These are phyloP conservation scores for Lachnellula cervina DNA, from an alignment of 2,329 filamentous ascomycete species.

Conservation along the genomic window DNA sequence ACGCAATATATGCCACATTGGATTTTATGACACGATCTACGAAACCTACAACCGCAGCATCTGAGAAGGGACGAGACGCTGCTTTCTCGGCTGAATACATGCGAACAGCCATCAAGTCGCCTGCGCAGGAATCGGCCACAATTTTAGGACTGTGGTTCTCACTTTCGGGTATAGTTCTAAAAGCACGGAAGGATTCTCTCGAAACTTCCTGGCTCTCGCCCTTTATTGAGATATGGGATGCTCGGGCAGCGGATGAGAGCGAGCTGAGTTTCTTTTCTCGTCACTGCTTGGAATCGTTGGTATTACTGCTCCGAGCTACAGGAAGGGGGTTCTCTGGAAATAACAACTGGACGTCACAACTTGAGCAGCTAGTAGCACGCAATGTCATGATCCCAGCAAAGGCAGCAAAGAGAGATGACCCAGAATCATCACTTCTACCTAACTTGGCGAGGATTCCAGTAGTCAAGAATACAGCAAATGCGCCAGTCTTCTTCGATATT, in stretches of 20 bases:
- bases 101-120: constrained; percentile 27
- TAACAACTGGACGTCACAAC: constrained; percentile 15
- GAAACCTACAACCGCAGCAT: constrained; percentile 1
- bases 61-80: constrained; percentile 8
- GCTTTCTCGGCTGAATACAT: constrained; percentile 30
- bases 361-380: constrained; percentile 32
- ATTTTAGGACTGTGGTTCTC: constrained; percentile 30
- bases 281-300: constrained; percentile 26
- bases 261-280: constrained; percentile 29
- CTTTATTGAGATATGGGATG: constrained; percentile 30
- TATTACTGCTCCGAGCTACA: constrained; percentile 25
- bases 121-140: constrained; percentile 26
- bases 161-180: constrained; percentile 17
- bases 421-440: constrained; percentile 19
- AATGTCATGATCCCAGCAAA: constrained; percentile 34
- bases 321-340: constrained; percentile 1
- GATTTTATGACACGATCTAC: constrained; percentile 18
- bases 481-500: constrained; percentile 41
- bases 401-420: constrained; percentile 10
- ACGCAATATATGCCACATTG: constrained; percentile 22
- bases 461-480: constrained; percentile 31
- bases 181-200: not conserved
- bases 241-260: constrained; percentile 15
- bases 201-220: constrained; percentile 23
- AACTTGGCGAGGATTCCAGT: constrained; percentile 24